These are phyloP conservation scores for Herpetomonas tarakana DNA, from an alignment of 208 protist species.

Conservation along the genomic window DNA sequence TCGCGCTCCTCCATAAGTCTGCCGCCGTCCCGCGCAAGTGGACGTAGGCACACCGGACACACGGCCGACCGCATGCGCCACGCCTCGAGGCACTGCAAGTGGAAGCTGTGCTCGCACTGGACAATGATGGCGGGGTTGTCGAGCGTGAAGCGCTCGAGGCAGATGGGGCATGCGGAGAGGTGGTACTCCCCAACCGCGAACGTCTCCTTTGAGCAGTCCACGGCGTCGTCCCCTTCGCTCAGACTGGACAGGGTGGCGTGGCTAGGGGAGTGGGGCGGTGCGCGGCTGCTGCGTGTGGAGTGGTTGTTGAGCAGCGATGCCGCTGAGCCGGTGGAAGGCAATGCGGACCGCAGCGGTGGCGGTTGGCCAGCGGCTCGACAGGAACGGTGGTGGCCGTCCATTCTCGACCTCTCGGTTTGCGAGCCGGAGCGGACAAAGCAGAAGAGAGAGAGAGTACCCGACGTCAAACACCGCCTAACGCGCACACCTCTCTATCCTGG, in stretches of 20 bases:
- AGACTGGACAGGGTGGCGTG: not conserved
- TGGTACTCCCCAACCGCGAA: slow-evolving; percentile 73
- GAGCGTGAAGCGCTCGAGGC: slow-evolving; percentile 73
- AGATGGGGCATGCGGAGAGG: slow-evolving; percentile 71
- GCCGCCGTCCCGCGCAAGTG: slow-evolving; percentile 34
- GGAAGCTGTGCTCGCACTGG: slow-evolving; percentile 72
- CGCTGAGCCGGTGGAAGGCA: too few species aligned
- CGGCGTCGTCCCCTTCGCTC: slow-evolving; percentile 3
- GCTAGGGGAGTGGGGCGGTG: too few species aligned
- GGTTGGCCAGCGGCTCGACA: too few species aligned
- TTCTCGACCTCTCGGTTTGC: too few species aligned
- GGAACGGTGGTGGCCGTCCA: too few species aligned
- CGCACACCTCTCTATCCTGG: too few species aligned
- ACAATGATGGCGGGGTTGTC: slow-evolving; percentile 81
- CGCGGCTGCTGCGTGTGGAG: slow-evolving; percentile 1
- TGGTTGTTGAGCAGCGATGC: too few species aligned
- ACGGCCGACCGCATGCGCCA: slow-evolving; percentile 66
- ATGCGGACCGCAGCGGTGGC: too few species aligned
- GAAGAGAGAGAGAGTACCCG: too few species aligned
- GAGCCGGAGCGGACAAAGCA: too few species aligned
- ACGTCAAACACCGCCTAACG: too few species aligned
- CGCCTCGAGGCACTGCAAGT: slow-evolving; percentile 77
- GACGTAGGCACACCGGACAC: slow-evolving; percentile 60
- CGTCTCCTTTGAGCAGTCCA: too few species aligned
- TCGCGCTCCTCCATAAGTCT: slow-evolving; percentile 45